Conservation (phyloP, 2,329 filamentous ascomycete genomes). For the Fusarium humuli region DNA sequence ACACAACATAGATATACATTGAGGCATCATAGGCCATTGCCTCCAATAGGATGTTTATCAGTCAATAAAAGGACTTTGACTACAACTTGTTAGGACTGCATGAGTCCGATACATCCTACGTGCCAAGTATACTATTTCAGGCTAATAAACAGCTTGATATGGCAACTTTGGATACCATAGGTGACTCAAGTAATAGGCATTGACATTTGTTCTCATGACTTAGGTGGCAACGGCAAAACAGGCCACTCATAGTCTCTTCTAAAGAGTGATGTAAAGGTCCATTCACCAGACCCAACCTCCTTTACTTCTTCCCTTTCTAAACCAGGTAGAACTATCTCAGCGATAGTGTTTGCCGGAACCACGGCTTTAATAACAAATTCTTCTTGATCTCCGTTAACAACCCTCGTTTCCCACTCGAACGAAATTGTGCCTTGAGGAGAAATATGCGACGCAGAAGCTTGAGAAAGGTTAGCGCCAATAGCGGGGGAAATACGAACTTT, state of each 20-base stretch:
- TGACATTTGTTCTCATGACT: neutral
- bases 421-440: conserved; percentile 14
- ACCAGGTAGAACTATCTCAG: neutral
- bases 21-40: no score
- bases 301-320: neutral
- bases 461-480: conserved; percentile 9
- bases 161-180: no score
- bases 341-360: neutral
- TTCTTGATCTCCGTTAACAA: neutral
- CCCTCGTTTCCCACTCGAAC: neutral
- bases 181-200: no score
- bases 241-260: conserved; percentile 11
- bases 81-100: no score
- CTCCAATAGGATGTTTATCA: no score
- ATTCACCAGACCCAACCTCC: conserved; percentile 1
- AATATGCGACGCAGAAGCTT: conserved; percentile 10
- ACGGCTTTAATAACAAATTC: neutral
- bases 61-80: no score
- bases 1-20: no score
- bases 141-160: no score
- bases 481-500: neutral
- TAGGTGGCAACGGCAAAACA: neutral
- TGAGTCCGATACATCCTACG: no score
- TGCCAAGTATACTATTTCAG: no score
- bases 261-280: conserved; percentile 3